Conservation (phyloP, 2,329 filamentous ascomycete species). For the Didymella lethalis region DNA sequence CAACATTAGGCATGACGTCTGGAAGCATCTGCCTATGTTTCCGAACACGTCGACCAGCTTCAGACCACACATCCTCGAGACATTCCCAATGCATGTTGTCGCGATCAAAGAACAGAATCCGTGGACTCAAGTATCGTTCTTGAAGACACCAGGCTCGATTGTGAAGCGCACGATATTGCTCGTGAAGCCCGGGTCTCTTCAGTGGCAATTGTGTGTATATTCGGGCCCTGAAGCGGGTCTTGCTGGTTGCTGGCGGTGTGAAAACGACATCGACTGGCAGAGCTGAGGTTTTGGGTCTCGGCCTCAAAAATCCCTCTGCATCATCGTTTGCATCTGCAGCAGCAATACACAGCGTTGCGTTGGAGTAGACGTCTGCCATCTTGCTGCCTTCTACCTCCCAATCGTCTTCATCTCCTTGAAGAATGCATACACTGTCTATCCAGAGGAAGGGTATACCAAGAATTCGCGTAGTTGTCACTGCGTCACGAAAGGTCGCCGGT, state of each 20-base stretch:
- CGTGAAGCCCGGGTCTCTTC: not conserved
- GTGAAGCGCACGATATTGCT: not conserved
- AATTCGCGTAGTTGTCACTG: not conserved
- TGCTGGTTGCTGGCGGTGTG: not conserved
- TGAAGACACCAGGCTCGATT: not conserved
- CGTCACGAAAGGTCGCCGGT: not conserved
- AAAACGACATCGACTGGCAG: not conserved
- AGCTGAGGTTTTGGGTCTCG: not conserved
- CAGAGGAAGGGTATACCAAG: not conserved
- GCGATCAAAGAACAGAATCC: not conserved
- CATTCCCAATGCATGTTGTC: slow-evolving; percentile 1
- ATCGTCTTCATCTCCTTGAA: not conserved
- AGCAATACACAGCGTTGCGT: not conserved
- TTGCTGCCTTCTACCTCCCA: not conserved
- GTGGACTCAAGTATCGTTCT: not conserved
- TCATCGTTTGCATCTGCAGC: not conserved
- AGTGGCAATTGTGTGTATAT: not conserved
- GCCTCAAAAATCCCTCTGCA: not conserved
- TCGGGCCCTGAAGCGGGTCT: not conserved
- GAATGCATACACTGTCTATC: not conserved
- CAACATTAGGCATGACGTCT: not conserved
- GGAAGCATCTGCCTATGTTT: not conserved
- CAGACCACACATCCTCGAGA: not conserved
- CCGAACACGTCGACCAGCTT: not conserved
- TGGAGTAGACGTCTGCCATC: not conserved